Conservation (phyloP, 495 filamentous ascomycete genomes). For the Xylaria bambusicola region DNA sequence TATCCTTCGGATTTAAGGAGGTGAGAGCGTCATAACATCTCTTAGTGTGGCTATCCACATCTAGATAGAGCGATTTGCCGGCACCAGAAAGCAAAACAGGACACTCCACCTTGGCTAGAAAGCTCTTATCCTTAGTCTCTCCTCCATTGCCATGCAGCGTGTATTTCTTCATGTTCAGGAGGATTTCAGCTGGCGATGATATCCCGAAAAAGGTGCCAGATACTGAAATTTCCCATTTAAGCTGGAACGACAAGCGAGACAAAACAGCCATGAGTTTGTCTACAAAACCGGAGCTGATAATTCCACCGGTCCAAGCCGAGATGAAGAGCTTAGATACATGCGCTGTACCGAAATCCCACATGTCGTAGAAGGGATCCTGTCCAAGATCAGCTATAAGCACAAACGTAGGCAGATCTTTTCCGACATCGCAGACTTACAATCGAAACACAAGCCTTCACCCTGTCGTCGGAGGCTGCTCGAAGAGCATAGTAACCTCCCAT, state of each 20-base stretch:
- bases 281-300: not conserved
- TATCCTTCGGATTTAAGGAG: not conserved
- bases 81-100: slow-evolving; percentile 26
- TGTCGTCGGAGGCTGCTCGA: not conserved
- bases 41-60: slow-evolving; percentile 17
- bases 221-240: not conserved
- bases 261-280: not conserved
- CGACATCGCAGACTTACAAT: not conserved
- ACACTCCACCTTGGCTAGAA: slow-evolving; percentile 16
- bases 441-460: not conserved
- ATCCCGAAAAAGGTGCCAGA: not conserved
- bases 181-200: not conserved
- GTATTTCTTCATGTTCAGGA: not conserved
- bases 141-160: not conserved
- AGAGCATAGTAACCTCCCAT: slow-evolving; percentile 50
- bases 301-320: not conserved
- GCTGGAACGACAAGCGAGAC: not conserved
- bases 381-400: not conserved
- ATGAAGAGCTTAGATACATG: not conserved
- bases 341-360: not conserved
- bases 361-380: not conserved
- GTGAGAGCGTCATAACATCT: slow-evolving; percentile 17
- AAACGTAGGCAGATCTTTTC: not conserved
- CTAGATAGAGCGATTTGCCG: slow-evolving; percentile 16
- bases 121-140: not conserved